Evolutionary conservation across 345 rosid species (phyloP), one percentile per base, ranked within the genome.

Genomic region (Trapa incisa): DNA sequence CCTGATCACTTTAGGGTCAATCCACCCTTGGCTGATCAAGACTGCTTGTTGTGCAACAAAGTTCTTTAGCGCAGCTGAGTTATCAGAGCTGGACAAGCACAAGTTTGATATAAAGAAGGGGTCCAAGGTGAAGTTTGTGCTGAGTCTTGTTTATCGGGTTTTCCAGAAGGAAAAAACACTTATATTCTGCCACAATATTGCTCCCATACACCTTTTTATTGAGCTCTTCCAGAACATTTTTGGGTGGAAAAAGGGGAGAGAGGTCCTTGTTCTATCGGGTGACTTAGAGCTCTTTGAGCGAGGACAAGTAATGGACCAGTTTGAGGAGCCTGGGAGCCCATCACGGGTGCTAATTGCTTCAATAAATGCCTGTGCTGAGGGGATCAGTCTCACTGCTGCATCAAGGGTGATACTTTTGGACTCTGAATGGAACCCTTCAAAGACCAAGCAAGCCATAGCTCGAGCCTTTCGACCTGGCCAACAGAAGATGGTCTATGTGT

Each of bases 361-460:
- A 0, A 94, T 94, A 58, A 89, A 95, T 22, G 96, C 99, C 1
- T 94, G 99, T 37, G 97, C 99, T 2, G 96, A 94, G 77, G 98
- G 96, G 15, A 86, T 94, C 67, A 91, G 99, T 60, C 77, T 94
- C 77, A 94, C 97, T n/a, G 97, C 97, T 29, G 97, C 98, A 68
- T 93, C 99, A 0, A 82, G 92, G 48, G 96, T 94, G 10, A 89
- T 94, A 58, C 67, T 91, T 64, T 63, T 88, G 68, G 96, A 87
- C 58, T 86, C 92, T 0, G 96, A 88, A 65, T 91, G 97, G 99
- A 94, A 91, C 77, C 99, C 99, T 67, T 90, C 95, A 37, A 92
- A 89, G 78, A 89, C 98, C 14, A 92, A 87, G 80, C 98, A 89
- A 72, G 98, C 98, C 32, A 92, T 92, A 36, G 89, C 96, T 4